These are phyloP conservation scores for Colletotrichum acutatum DNA, from an alignment of 2,329 filamentous ascomycete genomes.

Conservation along the genomic window DNA sequence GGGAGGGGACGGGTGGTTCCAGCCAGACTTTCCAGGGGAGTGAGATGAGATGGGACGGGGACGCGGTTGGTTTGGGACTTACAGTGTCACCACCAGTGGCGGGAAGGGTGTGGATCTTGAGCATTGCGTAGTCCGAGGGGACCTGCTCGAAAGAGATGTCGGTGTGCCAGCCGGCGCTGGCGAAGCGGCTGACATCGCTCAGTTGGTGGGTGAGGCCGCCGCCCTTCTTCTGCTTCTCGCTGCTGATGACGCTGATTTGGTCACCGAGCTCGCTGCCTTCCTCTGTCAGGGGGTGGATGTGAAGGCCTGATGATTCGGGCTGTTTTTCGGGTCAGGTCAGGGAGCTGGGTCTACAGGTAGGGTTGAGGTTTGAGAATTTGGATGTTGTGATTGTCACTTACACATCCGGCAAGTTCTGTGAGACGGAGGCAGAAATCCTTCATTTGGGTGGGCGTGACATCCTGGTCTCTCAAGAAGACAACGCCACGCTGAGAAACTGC, in stretches of 20 bases:
- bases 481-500: slow-evolving; percentile 50
- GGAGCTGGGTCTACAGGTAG: neutral
- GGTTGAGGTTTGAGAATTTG: neutral
- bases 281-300: slow-evolving; percentile 66
- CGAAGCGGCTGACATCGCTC: slow-evolving; percentile 60
- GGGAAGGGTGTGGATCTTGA: slow-evolving; percentile 57
- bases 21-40: neutral
- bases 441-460: slow-evolving; percentile 49
- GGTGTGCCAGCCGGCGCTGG: slow-evolving; percentile 47
- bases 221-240: slow-evolving; percentile 65
- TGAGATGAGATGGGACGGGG: neutral
- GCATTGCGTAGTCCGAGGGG: slow-evolving; percentile 58
- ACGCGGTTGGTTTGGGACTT: slow-evolving; percentile 27
- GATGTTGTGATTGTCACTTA: slow-evolving; percentile 10
- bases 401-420: slow-evolving; percentile 45
- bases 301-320: slow-evolving; percentile 60
- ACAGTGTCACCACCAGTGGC: slow-evolving; percentile 54
- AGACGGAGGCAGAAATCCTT: slow-evolving; percentile 50
- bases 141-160: slow-evolving; percentile 57
- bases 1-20: neutral
- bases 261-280: slow-evolving; percentile 63
- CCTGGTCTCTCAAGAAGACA: slow-evolving; percentile 50
- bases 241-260: slow-evolving; percentile 67
- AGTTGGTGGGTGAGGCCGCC: slow-evolving; percentile 62
- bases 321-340: slow-evolving; percentile 34